Conservation (phyloP, 169 alveolate species). For the Plasmodium yoelii region DNA sequence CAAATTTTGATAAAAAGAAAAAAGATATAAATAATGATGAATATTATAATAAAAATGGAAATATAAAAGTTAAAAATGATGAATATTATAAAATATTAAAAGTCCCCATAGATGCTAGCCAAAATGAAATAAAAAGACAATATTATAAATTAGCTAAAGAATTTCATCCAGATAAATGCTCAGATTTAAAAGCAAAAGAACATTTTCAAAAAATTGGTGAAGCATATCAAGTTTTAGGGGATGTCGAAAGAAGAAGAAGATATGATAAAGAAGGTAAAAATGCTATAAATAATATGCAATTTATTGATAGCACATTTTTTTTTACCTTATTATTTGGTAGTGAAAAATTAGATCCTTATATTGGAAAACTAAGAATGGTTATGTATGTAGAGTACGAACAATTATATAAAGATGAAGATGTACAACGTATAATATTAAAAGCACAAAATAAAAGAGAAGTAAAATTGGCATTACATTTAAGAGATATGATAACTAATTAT, state of each 20-base stretch:
- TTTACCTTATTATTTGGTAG: conserved; percentile 93
- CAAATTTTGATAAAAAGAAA: conserved; percentile 11
- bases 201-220: conserved; percentile 89
- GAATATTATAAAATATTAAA: conserved; percentile 88
- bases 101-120: conserved; percentile 89
- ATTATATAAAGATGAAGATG: conserved; percentile 66
- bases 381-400: conserved; percentile 87
- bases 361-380: conserved; percentile 91
- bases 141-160: conserved; percentile 91
- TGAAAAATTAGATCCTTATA: conserved; percentile 90
- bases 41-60: conserved; percentile 32
- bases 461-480: conserved; percentile 86
- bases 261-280: conserved; percentile 94
- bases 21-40: conserved; percentile 40
- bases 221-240: conserved; percentile 96
- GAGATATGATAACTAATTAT: conserved; percentile 85
- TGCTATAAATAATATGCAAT: conserved; percentile 93
- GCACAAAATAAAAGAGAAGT: conserved; percentile 89
- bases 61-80: conserved; percentile 86
- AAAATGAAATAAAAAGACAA: conserved; percentile 84
- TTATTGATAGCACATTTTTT: conserved; percentile 89
- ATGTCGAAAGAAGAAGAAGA: conserved; percentile 92
- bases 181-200: conserved; percentile 91
- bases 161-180: conserved; percentile 96
- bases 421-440: conserved; percentile 75